These are phyloP conservation scores for Sporothrix pallida DNA, from an alignment of 2,329 filamentous ascomycete genomes.

Conservation along the genomic window DNA sequence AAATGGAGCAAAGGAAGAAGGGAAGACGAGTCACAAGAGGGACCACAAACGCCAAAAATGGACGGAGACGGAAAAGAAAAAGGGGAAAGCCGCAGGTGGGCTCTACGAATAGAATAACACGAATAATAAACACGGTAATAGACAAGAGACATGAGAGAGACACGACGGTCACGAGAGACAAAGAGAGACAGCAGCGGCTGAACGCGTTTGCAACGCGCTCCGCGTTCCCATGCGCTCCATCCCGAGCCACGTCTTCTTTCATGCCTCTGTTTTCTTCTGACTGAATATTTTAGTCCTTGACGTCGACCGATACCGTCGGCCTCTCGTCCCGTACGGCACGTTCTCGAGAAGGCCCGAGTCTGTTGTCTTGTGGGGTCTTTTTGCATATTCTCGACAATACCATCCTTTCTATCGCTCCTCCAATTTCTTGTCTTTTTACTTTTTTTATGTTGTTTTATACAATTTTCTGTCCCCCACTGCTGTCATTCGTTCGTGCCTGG, in stretches of 20 bases:
- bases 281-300: not conserved
- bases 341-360: conserved; percentile 24
- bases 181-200: not conserved
- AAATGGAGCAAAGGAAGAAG: not conserved
- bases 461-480: not conserved
- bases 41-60: not conserved
- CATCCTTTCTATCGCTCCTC: not conserved
- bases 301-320: conserved; percentile 4
- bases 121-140: not conserved
- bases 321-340: conserved; percentile 10
- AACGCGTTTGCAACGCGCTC: conserved; percentile 3
- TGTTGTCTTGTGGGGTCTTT: not conserved
- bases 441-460: no score
- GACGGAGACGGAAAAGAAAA: not conserved
- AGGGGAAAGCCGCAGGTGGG: not conserved
- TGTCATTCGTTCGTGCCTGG: not conserved
- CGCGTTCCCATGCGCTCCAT: not conserved
- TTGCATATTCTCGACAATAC: not conserved
- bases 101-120: not conserved
- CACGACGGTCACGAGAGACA: not conserved
- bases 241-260: conserved; percentile 13
- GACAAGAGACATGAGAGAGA: not conserved
- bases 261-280: not conserved
- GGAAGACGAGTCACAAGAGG: not conserved
- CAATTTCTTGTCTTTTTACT: not conserved